phyloP scores from a whole-genome alignment of 2,329 filamentous ascomycete genomes.

The Cordyceps farinosa region DNA sequence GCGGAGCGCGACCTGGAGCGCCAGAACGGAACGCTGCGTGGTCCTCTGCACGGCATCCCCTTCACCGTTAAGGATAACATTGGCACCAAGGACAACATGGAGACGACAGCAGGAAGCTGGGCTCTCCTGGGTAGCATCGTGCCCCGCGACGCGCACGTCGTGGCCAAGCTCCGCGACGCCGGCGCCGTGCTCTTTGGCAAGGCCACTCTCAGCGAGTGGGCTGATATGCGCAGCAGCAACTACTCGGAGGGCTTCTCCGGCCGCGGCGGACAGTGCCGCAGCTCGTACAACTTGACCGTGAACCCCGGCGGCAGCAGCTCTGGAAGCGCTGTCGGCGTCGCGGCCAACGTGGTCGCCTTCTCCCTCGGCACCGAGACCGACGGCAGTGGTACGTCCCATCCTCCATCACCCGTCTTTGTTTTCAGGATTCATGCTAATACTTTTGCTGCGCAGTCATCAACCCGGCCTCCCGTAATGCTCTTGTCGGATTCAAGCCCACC shows the following conservation, averaged over 20 bases:
- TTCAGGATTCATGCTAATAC: not conserved
- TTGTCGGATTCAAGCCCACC: slow-evolving; percentile 74
- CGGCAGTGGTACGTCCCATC: slow-evolving; percentile 48
- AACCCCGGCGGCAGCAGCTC: slow-evolving; percentile 68
- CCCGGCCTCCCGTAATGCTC: slow-evolving; percentile 63
- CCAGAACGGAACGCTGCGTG: slow-evolving; percentile 50
- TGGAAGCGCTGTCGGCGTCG: slow-evolving; percentile 62
- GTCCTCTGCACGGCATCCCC: slow-evolving; percentile 70
- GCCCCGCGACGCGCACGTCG: slow-evolving; percentile 64
- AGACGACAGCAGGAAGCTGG: slow-evolving; percentile 70
- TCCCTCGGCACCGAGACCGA: slow-evolving; percentile 73
- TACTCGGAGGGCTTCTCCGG: slow-evolving; percentile 66
- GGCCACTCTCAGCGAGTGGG: slow-evolving; percentile 70
- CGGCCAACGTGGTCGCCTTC: slow-evolving; percentile 60
- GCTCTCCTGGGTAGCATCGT: slow-evolving; percentile 63
- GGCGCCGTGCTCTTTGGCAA: slow-evolving; percentile 70
- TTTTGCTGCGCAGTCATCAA: slow-evolving; percentile 53
- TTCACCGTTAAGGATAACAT: slow-evolving; percentile 75
- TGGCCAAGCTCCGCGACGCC: slow-evolving; percentile 57
- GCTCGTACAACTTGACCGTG: slow-evolving; percentile 64
- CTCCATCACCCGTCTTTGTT: not conserved
- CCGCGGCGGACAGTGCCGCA: slow-evolving; percentile 61
- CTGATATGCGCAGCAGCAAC: slow-evolving; percentile 64
- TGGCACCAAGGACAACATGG: slow-evolving; percentile 63
- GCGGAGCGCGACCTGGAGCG: slow-evolving; percentile 58